Base-by-base conservation (phyloP, 192 early-diverging fungal genomes). In the Chytriomyces sp. region DNA sequence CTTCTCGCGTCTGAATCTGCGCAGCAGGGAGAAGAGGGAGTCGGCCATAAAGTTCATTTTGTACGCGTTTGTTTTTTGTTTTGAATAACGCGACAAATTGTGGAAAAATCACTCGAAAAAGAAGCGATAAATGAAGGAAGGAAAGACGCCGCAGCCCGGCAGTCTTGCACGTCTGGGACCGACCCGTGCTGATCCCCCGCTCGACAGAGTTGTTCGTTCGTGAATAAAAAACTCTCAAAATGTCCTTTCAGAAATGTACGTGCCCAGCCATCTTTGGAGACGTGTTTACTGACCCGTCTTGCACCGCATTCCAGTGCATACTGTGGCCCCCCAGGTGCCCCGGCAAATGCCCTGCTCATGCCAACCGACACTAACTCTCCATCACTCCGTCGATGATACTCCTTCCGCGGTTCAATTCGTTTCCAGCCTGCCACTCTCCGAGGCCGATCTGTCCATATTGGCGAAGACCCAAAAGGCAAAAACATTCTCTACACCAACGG, bases 401-500 rank as follows among this genome's bases (percentile, higher is more conserved):
- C 35, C 35, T 35, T n/a, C n/a, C n/a, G n/a, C n/a, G n/a, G n/a
- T n/a, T 23, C 11, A 16, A 67, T 57, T 60, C n/a, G 26, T 8
- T 23, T 18, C 10, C 80, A 91, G 53, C 97, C 97, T 44, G 71
- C 81, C 35, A 95, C 96, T 26, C 82, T 82, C 50, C 92, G 97
- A 47, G 95, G 95, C 11, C 91, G 94, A 77, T 72, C 91, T 16
- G 90, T 94, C 60, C 91, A 95, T 61, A 81, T 98, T 44, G 87
- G 89, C n/a, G 85, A 88, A 6, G 93, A 96, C 78, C 92, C 96
- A 16, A 91, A 94, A 72, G 95, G 96, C 47, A 86, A 88, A 44
- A 88, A 85, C 76, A 89, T 98, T 74, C 85, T 95, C 67, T 98
- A 98, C 78, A 93, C 96, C 43, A 97, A 93, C 74, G 96, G 95